Evolutionary conservation across 148 eudicot genomes (phyloP).

Genomic region (Polygonum maritimum): DNA sequence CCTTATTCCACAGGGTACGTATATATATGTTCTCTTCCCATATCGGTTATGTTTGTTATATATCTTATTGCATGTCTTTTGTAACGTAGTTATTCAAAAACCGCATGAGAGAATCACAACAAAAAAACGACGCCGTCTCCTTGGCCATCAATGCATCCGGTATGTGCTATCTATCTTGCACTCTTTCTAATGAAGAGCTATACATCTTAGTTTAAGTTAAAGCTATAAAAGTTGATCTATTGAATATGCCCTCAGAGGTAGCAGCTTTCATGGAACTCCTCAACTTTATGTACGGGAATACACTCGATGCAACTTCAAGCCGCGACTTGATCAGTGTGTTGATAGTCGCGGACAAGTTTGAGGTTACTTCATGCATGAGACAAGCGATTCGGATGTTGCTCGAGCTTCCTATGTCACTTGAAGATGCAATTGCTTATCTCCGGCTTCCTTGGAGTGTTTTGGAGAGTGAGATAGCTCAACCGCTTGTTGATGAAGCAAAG

Average conservation of each 20-base stretch:
- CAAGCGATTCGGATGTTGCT: too few relatives aligned
- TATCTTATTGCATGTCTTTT: not conserved
- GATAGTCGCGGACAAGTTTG: too few relatives aligned
- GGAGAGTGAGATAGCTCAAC: too few relatives aligned
- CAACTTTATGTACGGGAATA: constrained; percentile 64
- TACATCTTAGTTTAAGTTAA: too few relatives aligned
- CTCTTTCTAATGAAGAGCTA: too few relatives aligned
- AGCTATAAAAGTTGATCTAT: too few relatives aligned
- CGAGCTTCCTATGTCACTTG: too few relatives aligned
- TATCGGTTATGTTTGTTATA: not conserved
- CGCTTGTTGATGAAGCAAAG: too few relatives aligned
- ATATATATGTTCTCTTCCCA: not conserved
- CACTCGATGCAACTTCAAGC: constrained; percentile 29
- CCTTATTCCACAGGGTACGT: not conserved
- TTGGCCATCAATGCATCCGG: not conserved
- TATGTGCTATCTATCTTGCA: not conserved
- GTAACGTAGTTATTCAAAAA: not conserved
- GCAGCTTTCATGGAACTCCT: constrained; percentile 62
- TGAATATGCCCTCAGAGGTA: not conserved
- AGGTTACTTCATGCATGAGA: too few relatives aligned
- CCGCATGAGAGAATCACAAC: not conserved
- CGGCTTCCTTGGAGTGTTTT: too few relatives aligned
- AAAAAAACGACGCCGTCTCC: constrained; percentile 13
- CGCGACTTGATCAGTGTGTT: constrained; percentile 29
- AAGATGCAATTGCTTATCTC: too few relatives aligned